phyloP scores from a whole-genome alignment of 305 asterid species.

The Fraxinus velutina region DNA sequence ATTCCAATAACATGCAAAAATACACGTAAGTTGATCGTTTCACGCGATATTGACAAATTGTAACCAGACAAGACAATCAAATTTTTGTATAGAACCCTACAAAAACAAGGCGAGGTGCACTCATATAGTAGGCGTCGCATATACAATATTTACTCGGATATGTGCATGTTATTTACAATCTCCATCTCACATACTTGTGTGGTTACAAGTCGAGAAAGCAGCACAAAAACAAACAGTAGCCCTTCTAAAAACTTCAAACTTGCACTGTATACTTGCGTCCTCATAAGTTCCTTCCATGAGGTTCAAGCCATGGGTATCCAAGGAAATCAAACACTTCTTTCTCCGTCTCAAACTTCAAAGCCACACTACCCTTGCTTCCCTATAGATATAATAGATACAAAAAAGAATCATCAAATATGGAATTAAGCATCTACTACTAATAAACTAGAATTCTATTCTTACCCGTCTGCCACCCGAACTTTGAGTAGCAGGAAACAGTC shows the following conservation, averaged over 20 bases:
- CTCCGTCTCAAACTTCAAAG: conserved; percentile 76
- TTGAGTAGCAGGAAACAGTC: conserved; percentile 79
- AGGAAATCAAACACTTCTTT: conserved; percentile 88
- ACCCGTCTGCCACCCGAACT: conserved; percentile 68
- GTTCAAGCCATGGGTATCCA: conserved; percentile 77
- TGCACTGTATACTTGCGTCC: neutral
- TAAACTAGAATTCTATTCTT: conserved; percentile 15
- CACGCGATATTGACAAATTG: neutral
- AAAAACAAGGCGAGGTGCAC: neutral
- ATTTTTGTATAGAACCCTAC: neutral
- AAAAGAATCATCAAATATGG: neutral
- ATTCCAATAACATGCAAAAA: neutral
- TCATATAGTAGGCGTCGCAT: neutral
- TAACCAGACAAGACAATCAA: neutral
- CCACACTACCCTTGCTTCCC: conserved; percentile 74
- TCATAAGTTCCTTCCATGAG: conserved; percentile 74
- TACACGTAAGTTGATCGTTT: neutral
- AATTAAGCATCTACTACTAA: neutral
- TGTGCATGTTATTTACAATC: conserved; percentile 17
- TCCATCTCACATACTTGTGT: neutral
- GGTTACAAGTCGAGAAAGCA: neutral
- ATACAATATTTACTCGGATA: neutral
- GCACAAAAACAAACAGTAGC: neutral
- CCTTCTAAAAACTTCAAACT: neutral
- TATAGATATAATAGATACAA: conserved; percentile 24